Base-by-base conservation (phyloP, 2,329 filamentous ascomycete species). In the Magnaporthiopsis poae region DNA sequence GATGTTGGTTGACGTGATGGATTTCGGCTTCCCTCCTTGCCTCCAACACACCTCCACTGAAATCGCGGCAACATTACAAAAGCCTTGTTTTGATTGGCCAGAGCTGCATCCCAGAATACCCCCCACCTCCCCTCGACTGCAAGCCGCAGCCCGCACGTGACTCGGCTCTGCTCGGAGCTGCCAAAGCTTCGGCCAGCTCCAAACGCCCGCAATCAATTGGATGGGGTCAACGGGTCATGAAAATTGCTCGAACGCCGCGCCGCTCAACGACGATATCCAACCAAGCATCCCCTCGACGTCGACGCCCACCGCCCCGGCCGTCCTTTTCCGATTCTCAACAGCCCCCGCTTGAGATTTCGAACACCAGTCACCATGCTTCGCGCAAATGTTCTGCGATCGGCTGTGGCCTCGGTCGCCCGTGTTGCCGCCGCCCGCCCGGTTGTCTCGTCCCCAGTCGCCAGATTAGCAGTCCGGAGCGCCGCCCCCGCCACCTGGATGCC, bases 351-450 rank as follows among this genome's bases (percentile, higher is more conserved):
- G n/a, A 27, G 13, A 11, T 15, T 61, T 25, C 31, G 15, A 65
- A 67, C 70, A 71, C 70, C 73, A 81, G 46, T 9, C 21, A 87
- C 74, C 71, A 98, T 98, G 94, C 92, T 97, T 85, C 91, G 94
- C 82, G 88, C 90, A 79, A 88, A 90, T 77, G 80, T 95, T 78
- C 83, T 94, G 82, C 90, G 90, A 81, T 61, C 35, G 31, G 60
- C 59, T 18, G 60, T 36, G 31, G 64, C 56, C 36, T 89, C 90
- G 75, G 86, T 90, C 78, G 85, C 88, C 77, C 80, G 82, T 73
- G 76, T 78, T 71, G 79, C 83, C 71, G 79, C 83, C 76, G 80
- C 82, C 79, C 77, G 79, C 69, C 80, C 81, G 71, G 73, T 76
- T 80, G 79, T 81, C 84, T 83, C 86, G 39, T 83, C 86, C 77